Evolutionary conservation across 129 eudicot genomes (phyloP).

Genomic region (Flaveria linearis): DNA sequence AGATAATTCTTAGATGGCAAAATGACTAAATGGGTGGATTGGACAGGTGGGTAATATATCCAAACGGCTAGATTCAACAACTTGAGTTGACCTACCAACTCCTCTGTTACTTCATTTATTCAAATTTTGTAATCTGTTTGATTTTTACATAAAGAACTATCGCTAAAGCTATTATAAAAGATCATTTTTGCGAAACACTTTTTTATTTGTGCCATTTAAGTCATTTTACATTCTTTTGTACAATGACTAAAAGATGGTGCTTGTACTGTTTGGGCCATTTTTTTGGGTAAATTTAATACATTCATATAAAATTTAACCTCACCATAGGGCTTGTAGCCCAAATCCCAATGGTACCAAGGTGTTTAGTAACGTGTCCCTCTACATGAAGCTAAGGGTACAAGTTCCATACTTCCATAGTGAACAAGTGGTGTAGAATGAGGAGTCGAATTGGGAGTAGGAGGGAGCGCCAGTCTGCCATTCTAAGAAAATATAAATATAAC

Average conservation of each 20-base stretch:
- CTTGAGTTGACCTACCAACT: background rate
- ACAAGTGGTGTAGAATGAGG: too few species aligned
- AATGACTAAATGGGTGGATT: background rate
- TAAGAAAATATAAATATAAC: too few species aligned
- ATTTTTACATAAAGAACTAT: background rate
- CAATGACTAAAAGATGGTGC: background rate
- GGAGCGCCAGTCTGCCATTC: too few species aligned
- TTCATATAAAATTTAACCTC: background rate
- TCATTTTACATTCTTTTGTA: background rate
- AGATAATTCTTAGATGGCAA: background rate
- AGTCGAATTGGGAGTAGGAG: too few species aligned
- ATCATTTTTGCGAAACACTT: background rate
- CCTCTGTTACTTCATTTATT: background rate
- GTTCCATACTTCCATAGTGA: too few species aligned
- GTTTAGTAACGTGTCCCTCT: too few species aligned
- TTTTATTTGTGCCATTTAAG: background rate
- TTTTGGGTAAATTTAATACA: background rate
- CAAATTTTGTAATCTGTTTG: background rate
- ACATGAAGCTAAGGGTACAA: too few species aligned
- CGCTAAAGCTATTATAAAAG: background rate
- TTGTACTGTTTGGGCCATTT: background rate
- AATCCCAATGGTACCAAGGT: too few species aligned
- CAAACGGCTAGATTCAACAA: background rate
- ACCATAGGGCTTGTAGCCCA: background rate
- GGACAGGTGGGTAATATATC: background rate